Evolutionary conservation across 495 filamentous ascomycete species (phyloP), one percentile per base, ranked within the genome.

Genomic region (Cenococcum geophilum): DNA sequence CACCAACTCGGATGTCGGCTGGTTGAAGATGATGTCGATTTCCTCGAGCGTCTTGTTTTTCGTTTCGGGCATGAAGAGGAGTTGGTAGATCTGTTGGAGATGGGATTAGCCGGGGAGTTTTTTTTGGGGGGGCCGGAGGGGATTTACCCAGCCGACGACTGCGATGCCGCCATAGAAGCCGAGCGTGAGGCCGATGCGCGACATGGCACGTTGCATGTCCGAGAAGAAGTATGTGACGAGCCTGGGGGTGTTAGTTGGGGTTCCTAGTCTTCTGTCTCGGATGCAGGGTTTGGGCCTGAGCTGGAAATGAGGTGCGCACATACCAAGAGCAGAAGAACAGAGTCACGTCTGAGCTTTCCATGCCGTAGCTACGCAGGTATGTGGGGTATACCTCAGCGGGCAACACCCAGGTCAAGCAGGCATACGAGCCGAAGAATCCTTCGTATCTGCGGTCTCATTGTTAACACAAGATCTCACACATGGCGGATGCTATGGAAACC

Each of bases 201-300:
- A 77, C 79, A 85, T 82, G 23, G 80, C 75, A 9, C 75, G 63
- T 71, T 81, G 77, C 82, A 85, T 84, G 34, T 72, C 72, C 3
- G 75, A 74, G 75, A 85, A 86, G 73, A 83, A 83, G 71, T 84
- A 85, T 16, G 82, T 85, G 22, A 84, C 82, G 64, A 84, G 81
- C 72, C 84, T 32, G 27, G 27, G 27, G 27, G 27, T 32, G 6
- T 32, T 32, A 32, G 6, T 32, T 32, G 6, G 27, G 27, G 27
- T 32, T 32, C 6, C 3, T 32, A 6, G 27, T 2, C 27, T 32
- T 32, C 6, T 6, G 27, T 6, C 27, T 32, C 3, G 27, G 27
- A 32, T 32, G 27, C 27, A 2, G 6, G 27, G 27, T 2, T 2
- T 32, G 27, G 27, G 27, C 2, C 3, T 32, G 27, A 6, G 6